Evolutionary conservation across 176 grass and related monocot species (phyloP), one percentile per base, ranked within the genome.

Genomic region (Ampelocalamus luodianensis): DNA sequence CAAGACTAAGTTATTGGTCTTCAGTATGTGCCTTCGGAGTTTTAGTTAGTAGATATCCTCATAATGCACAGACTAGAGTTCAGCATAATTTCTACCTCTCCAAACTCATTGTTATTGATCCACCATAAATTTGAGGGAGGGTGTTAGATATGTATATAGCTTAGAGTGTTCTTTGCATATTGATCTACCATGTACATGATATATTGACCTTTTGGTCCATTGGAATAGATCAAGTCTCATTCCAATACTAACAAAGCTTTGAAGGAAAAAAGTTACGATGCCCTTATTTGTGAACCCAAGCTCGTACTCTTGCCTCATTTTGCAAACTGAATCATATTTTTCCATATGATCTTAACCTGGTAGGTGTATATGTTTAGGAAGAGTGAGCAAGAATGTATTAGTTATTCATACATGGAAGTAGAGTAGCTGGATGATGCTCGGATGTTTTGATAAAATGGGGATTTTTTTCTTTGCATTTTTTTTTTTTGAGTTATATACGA

Each of bases 241-340:
- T 34, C 32, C 32, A 34, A 34, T 2, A 22, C 82, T 83, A 75
- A 51, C 72, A 76, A 85, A 76, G n/a, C 60, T 85, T 67, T 76
- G 60, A 65, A 40, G 43, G 40, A 63, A 83, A 38, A 49, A 11
- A 11, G 69, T 73, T 63, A 61, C 46, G 11, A 34, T 49, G 20
- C n/a, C 44, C 59, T 79, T 86, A 71, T 86, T 70, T 59, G 54
- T 62, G 44, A 84, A 68, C 8, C 44, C 22, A 54, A 54, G 11
- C 13, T 55, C 22, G 37, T 76, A 64, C 51, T 40, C 40, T 26
- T 43, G 34, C 32, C 73, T 17, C 50, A 34, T 20, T 46, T 82
- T 72, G 34, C 65, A 71, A 15, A 71, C 5, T 43, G 16, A 44
- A 45, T 16, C 37, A 34, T 82, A 48, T 62, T 45, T 36, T 65